A percentile compares a stretch with the other conserved stretches of the same genome.
Evolutionary conservation across 257 asterid species (phyloP).

Genomic region (Dorcoceras hygrometricum): DNA sequence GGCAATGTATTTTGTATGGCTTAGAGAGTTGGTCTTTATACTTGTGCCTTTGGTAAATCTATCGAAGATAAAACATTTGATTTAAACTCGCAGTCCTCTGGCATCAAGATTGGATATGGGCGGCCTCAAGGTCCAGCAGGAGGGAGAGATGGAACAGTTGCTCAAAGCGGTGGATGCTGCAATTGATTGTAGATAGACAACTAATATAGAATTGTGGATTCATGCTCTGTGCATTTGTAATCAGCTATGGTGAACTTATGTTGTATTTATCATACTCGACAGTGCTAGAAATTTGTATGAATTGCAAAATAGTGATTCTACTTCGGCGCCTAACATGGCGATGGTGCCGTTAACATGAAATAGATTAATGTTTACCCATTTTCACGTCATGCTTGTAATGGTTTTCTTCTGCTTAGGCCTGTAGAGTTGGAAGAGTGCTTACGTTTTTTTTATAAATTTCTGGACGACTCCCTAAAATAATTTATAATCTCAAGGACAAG

Average conservation of each 20-base stretch:
- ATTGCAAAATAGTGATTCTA: not conserved
- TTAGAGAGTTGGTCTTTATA: not conserved
- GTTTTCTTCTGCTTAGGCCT: not conserved
- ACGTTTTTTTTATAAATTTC: too few relatives aligned
- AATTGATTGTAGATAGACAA: conserved; percentile 31
- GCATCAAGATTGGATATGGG: conserved; percentile 73
- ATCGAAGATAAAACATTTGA: not conserved
- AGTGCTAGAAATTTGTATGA: not conserved
- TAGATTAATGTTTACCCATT: not conserved
- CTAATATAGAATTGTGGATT: conserved; percentile 9
- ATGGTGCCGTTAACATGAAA: not conserved
- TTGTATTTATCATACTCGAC: not conserved
- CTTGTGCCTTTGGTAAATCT: not conserved
- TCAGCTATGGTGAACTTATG: conserved; percentile 12
- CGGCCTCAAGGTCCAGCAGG: conserved; percentile 56
- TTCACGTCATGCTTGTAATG: not conserved
- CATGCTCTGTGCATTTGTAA: conserved; percentile 5
- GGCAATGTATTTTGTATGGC: not conserved
- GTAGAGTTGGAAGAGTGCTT: too few relatives aligned
- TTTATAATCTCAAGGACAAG: too few relatives aligned
- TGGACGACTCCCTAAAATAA: too few relatives aligned
- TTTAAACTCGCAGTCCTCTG: conserved; percentile 54
- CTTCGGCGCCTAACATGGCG: not conserved
- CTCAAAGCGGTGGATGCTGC: conserved; percentile 70
- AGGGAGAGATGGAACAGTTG: conserved; percentile 58